phyloP scores from a whole-genome alignment of 2,329 filamentous ascomycete genomes.

The Aspergillus cejpii region DNA sequence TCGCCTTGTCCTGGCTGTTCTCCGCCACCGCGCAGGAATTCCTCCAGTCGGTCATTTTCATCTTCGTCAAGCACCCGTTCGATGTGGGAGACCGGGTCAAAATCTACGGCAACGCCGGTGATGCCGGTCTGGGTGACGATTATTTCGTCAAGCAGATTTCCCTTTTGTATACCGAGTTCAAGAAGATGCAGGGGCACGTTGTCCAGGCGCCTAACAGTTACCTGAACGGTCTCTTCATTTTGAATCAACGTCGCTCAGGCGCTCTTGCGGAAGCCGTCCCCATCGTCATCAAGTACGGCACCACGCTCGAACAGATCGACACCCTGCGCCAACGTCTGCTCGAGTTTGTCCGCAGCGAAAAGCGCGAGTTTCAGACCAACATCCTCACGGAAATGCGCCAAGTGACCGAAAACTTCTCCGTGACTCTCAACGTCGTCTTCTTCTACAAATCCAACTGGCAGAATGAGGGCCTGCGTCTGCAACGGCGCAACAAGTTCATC shows the following conservation, averaged over 20 bases:
- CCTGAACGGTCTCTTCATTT: constrained; percentile 85
- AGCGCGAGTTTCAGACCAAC: constrained; percentile 80
- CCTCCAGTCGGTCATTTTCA: constrained; percentile 86
- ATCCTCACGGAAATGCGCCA: constrained; percentile 78
- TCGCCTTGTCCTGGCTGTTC: constrained; percentile 88
- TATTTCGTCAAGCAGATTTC: constrained; percentile 96
- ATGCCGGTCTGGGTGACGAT: constrained; percentile 72
- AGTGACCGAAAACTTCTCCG: constrained; percentile 74
- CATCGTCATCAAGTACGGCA: constrained; percentile 82
- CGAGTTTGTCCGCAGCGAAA: constrained; percentile 75
- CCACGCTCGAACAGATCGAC: constrained; percentile 74
- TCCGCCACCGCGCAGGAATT: constrained; percentile 92
- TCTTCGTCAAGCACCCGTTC: constrained; percentile 95
- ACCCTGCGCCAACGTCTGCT: constrained; percentile 70
- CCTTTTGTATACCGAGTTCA: constrained; percentile 91
- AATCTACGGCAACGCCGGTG: constrained; percentile 82
- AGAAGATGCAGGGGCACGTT: constrained; percentile 96
- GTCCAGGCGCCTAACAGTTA: constrained; percentile 94
- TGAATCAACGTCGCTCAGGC: constrained; percentile 87
- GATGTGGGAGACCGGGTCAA: constrained; percentile 91
- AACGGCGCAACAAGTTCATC: constrained; percentile 88
- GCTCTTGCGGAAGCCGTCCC: constrained; percentile 79
- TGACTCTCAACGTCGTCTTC: constrained; percentile 87
- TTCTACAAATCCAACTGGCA: constrained; percentile 98
- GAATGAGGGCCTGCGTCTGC: constrained; percentile 83